A percentile compares a stretch with the other conserved stretches of the same genome.
Evolutionary conservation across 805 yeast species (phyloP).

Genomic region (Metschnikowia colocasiae): DNA sequence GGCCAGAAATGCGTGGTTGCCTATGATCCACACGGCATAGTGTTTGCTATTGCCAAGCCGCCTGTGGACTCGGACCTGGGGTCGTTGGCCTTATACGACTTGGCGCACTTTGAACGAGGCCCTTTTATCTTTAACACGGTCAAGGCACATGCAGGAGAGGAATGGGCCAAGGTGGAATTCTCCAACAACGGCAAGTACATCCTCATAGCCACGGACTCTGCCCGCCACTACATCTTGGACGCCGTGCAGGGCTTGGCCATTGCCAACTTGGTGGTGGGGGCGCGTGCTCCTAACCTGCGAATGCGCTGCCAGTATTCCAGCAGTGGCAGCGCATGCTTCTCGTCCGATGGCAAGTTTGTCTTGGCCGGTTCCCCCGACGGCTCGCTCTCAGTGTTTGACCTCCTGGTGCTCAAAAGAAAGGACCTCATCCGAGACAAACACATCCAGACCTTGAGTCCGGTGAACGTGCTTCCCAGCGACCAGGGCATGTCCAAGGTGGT

Average conservation of each 20-base stretch:
- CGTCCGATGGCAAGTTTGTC: conserved; percentile 40
- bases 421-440: conserved; percentile 10
- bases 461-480: conserved; percentile 20
- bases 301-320: conserved; percentile 30
- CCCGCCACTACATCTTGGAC: conserved; percentile 59
- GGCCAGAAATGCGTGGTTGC: conserved; percentile 58
- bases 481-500: conserved; percentile 46
- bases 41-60: conserved; percentile 59
- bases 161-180: conserved; percentile 70
- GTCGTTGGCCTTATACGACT: conserved; percentile 53
- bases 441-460: conserved; percentile 23
- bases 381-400: conserved; percentile 29
- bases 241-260: conserved; percentile 59
- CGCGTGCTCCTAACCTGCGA: conserved; percentile 15
- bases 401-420: conserved; percentile 21
- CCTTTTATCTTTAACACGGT: conserved; percentile 42
- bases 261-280: conserved; percentile 24
- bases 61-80: conserved; percentile 13
- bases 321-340: conserved; percentile 33
- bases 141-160: conserved; percentile 21
- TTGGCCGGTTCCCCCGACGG: conserved; percentile 29
- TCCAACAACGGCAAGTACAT: conserved; percentile 71
- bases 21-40: conserved; percentile 79
- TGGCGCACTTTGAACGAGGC: conserved; percentile 52
- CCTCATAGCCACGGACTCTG: conserved; percentile 52